Conservation (phyloP, 2,329 filamentous ascomycete species). For the Myotisia sp. region DNA sequence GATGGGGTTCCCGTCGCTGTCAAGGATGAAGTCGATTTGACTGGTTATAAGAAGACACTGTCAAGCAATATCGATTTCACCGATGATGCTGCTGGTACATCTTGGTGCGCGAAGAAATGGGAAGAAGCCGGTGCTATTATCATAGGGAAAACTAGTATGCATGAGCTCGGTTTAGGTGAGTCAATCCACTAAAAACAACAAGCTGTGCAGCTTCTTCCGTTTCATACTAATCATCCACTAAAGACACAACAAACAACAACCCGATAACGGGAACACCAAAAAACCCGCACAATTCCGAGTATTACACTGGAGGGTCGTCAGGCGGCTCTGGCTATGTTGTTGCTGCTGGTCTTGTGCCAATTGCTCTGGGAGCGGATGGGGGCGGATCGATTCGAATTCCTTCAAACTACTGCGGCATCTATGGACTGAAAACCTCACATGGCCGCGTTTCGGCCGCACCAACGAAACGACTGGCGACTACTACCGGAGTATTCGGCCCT, state of each 20-base stretch:
- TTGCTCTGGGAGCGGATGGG: slow-evolving; percentile 57
- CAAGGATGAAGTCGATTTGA: slow-evolving; percentile 65
- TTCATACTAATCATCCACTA: neutral
- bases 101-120: slow-evolving; percentile 57
- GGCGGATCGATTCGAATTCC: slow-evolving; percentile 65
- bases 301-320: slow-evolving; percentile 71
- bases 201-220: neutral
- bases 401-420: slow-evolving; percentile 61
- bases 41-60: slow-evolving; percentile 53
- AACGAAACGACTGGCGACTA: slow-evolving; percentile 43
- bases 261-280: slow-evolving; percentile 56
- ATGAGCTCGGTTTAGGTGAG: slow-evolving; percentile 58
- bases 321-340: slow-evolving; percentile 61
- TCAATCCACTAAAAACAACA: slow-evolving; percentile 7
- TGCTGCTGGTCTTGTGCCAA: slow-evolving; percentile 56
- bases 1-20: slow-evolving; percentile 74
- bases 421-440: slow-evolving; percentile 67
- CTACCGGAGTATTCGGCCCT: slow-evolving; percentile 56
- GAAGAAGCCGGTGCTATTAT: slow-evolving; percentile 61
- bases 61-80: slow-evolving; percentile 50
- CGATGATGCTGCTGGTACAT: slow-evolving; percentile 39
- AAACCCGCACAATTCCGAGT: slow-evolving; percentile 61
- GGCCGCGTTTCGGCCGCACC: slow-evolving; percentile 50
- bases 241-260: slow-evolving; percentile 73
- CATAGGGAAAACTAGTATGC: slow-evolving; percentile 65